Conservation (phyloP, 768 basidiomycete species). For the Boletus speciosus region DNA sequence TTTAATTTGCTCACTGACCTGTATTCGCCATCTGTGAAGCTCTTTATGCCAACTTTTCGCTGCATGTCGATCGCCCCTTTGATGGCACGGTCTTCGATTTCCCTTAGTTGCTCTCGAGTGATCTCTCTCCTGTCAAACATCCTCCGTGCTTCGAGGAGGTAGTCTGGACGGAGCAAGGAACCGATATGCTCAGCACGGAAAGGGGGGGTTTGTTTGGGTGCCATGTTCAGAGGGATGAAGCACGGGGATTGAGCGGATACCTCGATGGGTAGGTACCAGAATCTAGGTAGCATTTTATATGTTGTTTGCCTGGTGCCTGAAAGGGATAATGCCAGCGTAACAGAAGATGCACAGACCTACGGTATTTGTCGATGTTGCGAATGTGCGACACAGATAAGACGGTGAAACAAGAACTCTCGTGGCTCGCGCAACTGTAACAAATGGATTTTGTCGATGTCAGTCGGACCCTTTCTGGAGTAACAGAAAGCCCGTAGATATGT, state of each 20-base stretch:
- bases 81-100: constrained; percentile 40
- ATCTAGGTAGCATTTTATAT: background rate
- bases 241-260: background rate
- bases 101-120: constrained; percentile 33
- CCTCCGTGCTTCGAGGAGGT: constrained; percentile 37
- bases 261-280: background rate
- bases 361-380: background rate
- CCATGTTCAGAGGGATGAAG: constrained; percentile 8
- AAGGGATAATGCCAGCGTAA: background rate
- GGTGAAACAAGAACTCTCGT: background rate
- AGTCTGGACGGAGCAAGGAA: constrained; percentile 40
- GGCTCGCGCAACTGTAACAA: background rate
- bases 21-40: constrained; percentile 43
- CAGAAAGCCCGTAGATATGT: background rate
- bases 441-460: background rate
- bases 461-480: background rate
- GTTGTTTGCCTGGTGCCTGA: no score
- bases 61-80: constrained; percentile 35
- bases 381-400: background rate
- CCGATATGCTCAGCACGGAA: constrained; percentile 47
- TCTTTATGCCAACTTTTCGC: constrained; percentile 39
- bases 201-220: constrained; percentile 33
- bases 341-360: background rate
- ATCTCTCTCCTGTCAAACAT: constrained; percentile 35
- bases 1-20: constrained; percentile 24